phyloP scores from a whole-genome alignment of 2,329 filamentous ascomycete genomes.

The Epichloe scottii region DNA sequence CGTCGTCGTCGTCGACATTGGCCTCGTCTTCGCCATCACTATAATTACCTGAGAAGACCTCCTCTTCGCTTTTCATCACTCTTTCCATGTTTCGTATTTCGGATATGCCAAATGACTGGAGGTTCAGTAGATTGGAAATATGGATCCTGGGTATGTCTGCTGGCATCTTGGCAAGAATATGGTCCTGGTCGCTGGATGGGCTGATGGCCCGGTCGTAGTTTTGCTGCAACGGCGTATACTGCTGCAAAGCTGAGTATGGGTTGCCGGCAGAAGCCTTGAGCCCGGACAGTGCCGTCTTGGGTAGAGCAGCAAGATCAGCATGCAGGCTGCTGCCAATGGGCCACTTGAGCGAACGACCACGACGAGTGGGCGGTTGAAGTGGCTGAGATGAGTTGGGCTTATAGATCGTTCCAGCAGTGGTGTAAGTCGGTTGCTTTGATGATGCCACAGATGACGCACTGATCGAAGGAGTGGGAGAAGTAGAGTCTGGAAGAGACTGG shows the following conservation, averaged over 20 bases:
- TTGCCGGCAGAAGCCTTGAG: conserved; percentile 12
- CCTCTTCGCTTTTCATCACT: conserved; percentile 9
- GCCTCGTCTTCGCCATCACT: conserved; percentile 16
- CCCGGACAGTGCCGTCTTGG: conserved; percentile 23
- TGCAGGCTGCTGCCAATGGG: conserved; percentile 13
- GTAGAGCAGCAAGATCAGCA: conserved; percentile 22
- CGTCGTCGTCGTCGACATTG: background rate
- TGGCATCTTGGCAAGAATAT: conserved; percentile 15
- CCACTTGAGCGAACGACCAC: conserved; percentile 34
- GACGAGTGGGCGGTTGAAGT: conserved; percentile 38
- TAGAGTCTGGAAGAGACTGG: conserved; percentile 12
- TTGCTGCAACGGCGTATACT: conserved; percentile 41
- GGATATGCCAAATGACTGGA: conserved; percentile 8
- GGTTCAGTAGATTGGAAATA: conserved; percentile 12
- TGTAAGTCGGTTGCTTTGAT: conserved; percentile 32
- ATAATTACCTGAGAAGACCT: conserved; percentile 8
- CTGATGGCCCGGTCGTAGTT: conserved; percentile 40
- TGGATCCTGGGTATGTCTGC: conserved; percentile 13
- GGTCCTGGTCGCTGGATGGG: conserved; percentile 19
- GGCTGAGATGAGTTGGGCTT: conserved; percentile 33
- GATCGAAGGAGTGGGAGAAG: conserved; percentile 12
- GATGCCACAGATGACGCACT: conserved; percentile 11
- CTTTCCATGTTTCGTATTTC: conserved; percentile 6
- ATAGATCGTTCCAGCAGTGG: conserved; percentile 44
- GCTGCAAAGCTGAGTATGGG: conserved; percentile 15